These are phyloP conservation scores for Ophiocordyceps camponoti-saundersi DNA, from an alignment of 2,329 filamentous ascomycete genomes.

Conservation along the genomic window DNA sequence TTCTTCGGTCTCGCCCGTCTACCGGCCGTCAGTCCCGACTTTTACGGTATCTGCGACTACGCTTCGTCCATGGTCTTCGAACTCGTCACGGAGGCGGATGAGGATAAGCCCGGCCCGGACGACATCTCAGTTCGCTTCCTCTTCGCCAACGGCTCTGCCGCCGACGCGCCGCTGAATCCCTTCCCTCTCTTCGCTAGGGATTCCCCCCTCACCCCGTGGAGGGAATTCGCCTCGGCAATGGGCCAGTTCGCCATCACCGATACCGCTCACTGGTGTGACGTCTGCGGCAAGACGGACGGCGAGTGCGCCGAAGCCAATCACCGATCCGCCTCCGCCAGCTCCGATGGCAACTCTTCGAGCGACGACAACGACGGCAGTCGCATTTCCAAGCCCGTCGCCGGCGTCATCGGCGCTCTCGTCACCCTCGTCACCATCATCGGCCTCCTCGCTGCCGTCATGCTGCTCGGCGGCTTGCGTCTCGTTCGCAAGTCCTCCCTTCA, in stretches of 20 bases:
- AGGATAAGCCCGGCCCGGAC: conserved; percentile 20
- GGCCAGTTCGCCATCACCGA: conserved; percentile 48
- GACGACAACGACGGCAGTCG: conserved; percentile 16
- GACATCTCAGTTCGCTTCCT: conserved; percentile 43
- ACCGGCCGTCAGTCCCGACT: conserved; percentile 35
- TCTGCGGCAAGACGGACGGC: conserved; percentile 57
- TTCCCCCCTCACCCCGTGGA: conserved; percentile 44
- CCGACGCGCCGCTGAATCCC: conserved; percentile 28
- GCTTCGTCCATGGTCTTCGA: conserved; percentile 72
- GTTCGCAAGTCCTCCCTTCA: conserved; percentile 27
- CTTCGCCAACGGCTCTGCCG: conserved; percentile 41
- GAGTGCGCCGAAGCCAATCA: conserved; percentile 30
- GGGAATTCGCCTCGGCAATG: conserved; percentile 47
- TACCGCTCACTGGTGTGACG: conserved; percentile 52
- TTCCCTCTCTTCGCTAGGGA: conserved; percentile 45
- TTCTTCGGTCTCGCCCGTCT: conserved; percentile 45
- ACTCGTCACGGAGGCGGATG: conserved; percentile 38
- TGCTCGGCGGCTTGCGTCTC: conserved; percentile 25
- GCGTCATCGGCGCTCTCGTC: conserved; percentile 63
- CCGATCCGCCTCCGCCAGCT: conserved; percentile 9
- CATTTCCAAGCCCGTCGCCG: conserved; percentile 56
- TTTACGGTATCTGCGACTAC: conserved; percentile 69
- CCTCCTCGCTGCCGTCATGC: conserved; percentile 24
- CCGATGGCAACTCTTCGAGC: conserved; percentile 5
- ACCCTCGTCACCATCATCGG: conserved; percentile 32